Percentiles rank a stretch among this genome's conserved stretches.
Evolutionary conservation across 2,329 filamentous ascomycete genomes (phyloP).

Genomic region (Cryphonectria carpinicola): DNA sequence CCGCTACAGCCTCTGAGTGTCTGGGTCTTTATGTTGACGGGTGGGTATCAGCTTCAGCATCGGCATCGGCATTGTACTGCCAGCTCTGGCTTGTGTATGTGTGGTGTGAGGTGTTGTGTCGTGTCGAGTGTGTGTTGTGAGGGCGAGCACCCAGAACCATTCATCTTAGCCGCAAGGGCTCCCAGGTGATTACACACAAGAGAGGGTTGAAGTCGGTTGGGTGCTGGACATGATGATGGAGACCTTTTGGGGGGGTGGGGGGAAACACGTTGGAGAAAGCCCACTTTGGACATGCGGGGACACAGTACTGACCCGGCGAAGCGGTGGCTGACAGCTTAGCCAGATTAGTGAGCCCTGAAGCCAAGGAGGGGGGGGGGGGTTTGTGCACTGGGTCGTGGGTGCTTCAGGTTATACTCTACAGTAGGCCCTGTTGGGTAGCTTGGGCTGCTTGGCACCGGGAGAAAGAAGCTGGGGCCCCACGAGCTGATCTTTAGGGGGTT

Average conservation of each 20-base stretch:
- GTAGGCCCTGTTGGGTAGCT: background rate
- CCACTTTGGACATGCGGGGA: conserved; percentile 6
- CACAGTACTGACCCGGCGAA: background rate
- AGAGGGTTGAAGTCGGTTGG: background rate
- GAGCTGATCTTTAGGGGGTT: background rate
- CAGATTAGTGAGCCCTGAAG: background rate
- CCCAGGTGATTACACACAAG: background rate
- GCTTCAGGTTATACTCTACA: background rate
- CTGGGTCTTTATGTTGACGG: conserved; percentile 10
- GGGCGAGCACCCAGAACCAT: background rate
- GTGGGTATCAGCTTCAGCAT: conserved; percentile 13
- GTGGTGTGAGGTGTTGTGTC: background rate
- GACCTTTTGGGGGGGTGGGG: background rate
- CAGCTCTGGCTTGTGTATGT: background rate
- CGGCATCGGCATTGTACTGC: conserved; percentile 3
- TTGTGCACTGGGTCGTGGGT: background rate
- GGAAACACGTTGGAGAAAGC: background rate
- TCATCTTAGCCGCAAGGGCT: conserved; percentile 12
- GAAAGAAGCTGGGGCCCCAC: background rate
- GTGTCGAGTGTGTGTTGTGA: background rate
- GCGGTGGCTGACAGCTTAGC: background rate
- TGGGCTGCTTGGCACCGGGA: background rate
- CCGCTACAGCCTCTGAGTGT: conserved; percentile 6
- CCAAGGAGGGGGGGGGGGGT: background rate
- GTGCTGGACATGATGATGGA: background rate